Base-by-base conservation (phyloP, 345 rosid species). In the Rhodomyrtus tomentosa region DNA sequence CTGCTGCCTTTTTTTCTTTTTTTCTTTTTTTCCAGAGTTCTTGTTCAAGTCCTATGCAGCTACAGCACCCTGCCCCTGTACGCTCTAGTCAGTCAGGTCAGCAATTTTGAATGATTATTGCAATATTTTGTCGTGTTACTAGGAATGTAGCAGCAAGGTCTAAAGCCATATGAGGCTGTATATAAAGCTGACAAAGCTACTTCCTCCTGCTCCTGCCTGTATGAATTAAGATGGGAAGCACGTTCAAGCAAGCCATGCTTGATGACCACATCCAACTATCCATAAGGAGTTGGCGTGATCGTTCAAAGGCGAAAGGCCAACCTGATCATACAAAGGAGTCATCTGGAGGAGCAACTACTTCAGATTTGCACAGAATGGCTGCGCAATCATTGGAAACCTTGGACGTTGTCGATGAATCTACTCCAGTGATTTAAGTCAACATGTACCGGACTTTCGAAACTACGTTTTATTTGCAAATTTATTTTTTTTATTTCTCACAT, bases 1-100 rank as follows among this genome's bases (percentile, higher is more conserved):
- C 58, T 3, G 45, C 50, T n/a, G n/a, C n/a, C n/a, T n/a, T n/a
- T n/a, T n/a, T n/a, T n/a, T n/a, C n/a, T n/a, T 42, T 42, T 5
- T 42, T 42, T 45, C 7, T 2, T 49, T 49, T n/a, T 22, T 54
- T 87, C 83, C 93, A 96, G 99, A 36, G 93, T 90, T 82, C 80
- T 91, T 22, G 96, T 96, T 83, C 98, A 96, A 92, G 95, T 94
- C 51, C 93, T 96, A 20, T 96, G 99, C 91, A 90, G 99, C 86
- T 93, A 94, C 89, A 93, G 93, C 86, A 96, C 99, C 72, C 88
- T 95, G 82, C 99, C 98, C 51, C 82, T 95, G 62, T 94, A 95
- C 55, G 98, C 91, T 36, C 82, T 95, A 51, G 98, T 95, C 82
- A 89, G 97, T 59, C 97, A 92, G 91, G 99, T 96, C 45, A 24